A percentile compares a stretch with the other conserved stretches of the same genome.
phyloP scores from a whole-genome alignment of 225 moss, liverwort and hornwort species.

The Antitrichia curtipendula region DNA sequence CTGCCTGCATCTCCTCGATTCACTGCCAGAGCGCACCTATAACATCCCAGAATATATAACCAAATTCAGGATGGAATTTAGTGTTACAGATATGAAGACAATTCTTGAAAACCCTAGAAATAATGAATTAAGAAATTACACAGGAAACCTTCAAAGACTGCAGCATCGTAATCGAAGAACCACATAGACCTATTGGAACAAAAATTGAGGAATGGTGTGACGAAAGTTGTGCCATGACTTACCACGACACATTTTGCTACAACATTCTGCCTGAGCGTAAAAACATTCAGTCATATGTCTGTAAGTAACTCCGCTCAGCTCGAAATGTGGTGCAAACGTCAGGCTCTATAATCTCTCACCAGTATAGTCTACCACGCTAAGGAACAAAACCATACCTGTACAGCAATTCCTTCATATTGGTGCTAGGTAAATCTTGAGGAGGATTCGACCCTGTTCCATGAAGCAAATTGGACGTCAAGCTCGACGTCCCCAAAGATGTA shows the following conservation, averaged over 20 bases:
- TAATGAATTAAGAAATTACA: neutral
- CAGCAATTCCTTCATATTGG: slow-evolving; percentile 9
- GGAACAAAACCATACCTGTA: slow-evolving; percentile 4
- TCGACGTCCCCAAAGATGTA: neutral
- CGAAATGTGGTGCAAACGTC: neutral
- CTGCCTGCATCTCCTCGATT: slow-evolving; percentile 5
- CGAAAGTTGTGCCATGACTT: neutral
- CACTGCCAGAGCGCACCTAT: slow-evolving; percentile 14
- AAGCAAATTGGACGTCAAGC: neutral
- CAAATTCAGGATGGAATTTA: neutral
- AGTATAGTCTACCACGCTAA: neutral
- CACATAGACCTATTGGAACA: neutral
- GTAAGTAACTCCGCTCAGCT: neutral
- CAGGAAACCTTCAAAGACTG: neutral
- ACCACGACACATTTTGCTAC: neutral
- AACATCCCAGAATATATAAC: neutral
- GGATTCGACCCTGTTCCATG: neutral
- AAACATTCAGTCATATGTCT: neutral
- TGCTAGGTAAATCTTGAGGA: neutral
- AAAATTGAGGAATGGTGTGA: neutral
- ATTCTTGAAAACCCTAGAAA: neutral
- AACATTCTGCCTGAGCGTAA: neutral
- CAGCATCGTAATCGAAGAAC: neutral
- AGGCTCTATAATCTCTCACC: neutral
- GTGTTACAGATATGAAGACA: neutral